Base-by-base conservation (phyloP, 495 filamentous ascomycete genomes). In the Trichoderma erinaceum region DNA sequence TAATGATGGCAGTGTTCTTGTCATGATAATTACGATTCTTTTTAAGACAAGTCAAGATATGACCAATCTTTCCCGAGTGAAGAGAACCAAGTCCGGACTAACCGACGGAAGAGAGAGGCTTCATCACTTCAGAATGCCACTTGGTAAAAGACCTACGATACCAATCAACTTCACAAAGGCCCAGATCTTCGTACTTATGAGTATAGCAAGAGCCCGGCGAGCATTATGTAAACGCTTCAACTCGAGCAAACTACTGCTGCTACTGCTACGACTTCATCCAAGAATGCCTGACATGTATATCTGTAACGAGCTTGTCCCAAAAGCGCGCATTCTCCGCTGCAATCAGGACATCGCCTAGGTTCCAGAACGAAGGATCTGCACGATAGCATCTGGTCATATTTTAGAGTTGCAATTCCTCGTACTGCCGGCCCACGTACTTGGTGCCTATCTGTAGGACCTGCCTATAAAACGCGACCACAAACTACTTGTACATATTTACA, bases 321-420 rank as follows among this genome's bases (percentile, higher is more conserved):
- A 46, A 23, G 21, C 8, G 48, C 16, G n/a, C 18, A 52, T 52
- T 52, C 48, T 52, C 48, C 48, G 48, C 48, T 23, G 48, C 18
- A 25, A 52, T 5, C 4, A 52, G 48, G n/a, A 25, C n/a, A 38
- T 38, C 5, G 18, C 4, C 18, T n/a, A 52, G 0, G 7, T 25
- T 52, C 48, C 48, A 52, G 48, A 52, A 52, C 48, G 48, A 52
- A 52, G 48, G 48, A 52, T 52, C 48, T 21, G 48, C 48, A 52
- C 48, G 48, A 52, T 52, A 1, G 21, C 10, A 21, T 3, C 48
- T 52, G 3, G n/a, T 52, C 8, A 52, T 52, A 52, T 25, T 52
- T 52, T 23, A 52, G 18, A 25, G 48, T 52, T 21, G 48, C 48
- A 52, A 52, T 52, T 52, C 48, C 21, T 52, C 48, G 48, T 52